These are phyloP conservation scores for Pseudocercospora fijiensis DNA, from an alignment of 2,329 filamentous ascomycete species.

Conservation along the genomic window DNA sequence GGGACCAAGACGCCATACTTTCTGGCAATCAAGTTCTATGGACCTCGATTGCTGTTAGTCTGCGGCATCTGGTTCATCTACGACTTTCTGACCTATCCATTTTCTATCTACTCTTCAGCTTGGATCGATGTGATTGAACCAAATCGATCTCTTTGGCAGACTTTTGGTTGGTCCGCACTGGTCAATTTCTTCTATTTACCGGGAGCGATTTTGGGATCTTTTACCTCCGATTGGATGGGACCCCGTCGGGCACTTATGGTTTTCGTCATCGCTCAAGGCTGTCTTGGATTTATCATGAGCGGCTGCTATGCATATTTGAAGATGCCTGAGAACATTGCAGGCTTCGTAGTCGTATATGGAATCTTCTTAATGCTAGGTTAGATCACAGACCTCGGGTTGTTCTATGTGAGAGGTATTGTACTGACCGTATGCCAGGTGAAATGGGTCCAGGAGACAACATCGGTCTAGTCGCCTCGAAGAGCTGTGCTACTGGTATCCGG, in stretches of 20 bases:
- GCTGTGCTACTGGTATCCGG: slow-evolving; percentile 77
- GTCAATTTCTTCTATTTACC: slow-evolving; percentile 89
- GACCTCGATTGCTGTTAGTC: slow-evolving; percentile 68
- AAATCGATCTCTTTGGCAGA: slow-evolving; percentile 64
- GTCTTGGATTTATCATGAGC: slow-evolving; percentile 87
- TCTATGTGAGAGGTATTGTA: neutral
- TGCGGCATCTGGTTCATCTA: slow-evolving; percentile 80
- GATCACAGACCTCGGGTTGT: neutral
- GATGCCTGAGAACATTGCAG: slow-evolving; percentile 64
- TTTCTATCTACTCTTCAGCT: slow-evolving; percentile 77
- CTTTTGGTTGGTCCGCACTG: slow-evolving; percentile 85
- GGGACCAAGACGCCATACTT: slow-evolving; percentile 51
- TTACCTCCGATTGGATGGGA: slow-evolving; percentile 74
- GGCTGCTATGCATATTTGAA: slow-evolving; percentile 72
- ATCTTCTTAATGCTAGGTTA: slow-evolving; percentile 70
- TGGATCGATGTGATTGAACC: slow-evolving; percentile 68
- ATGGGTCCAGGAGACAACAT: slow-evolving; percentile 90
- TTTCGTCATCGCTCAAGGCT: slow-evolving; percentile 69
- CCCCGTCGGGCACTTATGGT: slow-evolving; percentile 71
- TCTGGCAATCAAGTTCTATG: slow-evolving; percentile 65
- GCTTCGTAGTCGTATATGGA: slow-evolving; percentile 75
- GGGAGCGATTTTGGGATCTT: slow-evolving; percentile 74
- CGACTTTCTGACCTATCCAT: slow-evolving; percentile 78
- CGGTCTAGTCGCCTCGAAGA: slow-evolving; percentile 81
- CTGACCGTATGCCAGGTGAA: slow-evolving; percentile 46